Evolutionary conservation across 2,329 filamentous ascomycete genomes (phyloP), one percentile per base, ranked within the genome.

Genomic region (Calcarisporium arbuscula): DNA sequence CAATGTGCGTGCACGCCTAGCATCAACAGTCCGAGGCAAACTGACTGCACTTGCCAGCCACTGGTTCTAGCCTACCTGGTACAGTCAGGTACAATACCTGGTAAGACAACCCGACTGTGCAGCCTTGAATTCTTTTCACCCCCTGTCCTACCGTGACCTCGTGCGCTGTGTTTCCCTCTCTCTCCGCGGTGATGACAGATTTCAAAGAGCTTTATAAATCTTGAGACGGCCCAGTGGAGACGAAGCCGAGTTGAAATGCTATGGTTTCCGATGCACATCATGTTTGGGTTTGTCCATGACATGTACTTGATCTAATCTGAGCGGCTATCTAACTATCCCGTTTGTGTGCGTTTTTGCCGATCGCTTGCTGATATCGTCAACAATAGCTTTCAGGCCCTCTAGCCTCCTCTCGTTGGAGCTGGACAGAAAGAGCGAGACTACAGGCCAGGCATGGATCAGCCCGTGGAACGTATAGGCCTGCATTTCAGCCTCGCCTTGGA

Each of bases 381-480:
- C 54, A 39, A 62, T 54, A 48, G 59, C 52, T 44, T 58, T 59
- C 42, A 82, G 51, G 4, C 77, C 75, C 41, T 66, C 65, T 35
- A 73, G 53, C 36, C 77, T 67, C 49, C 67, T 60, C 21, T 67
- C 59, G n/a, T 54, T 51, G 18, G 64, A 64, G 30, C 58, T 62
- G 28, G 71, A 68, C 19, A 79, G 53, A 48, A 77, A 76, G n/a
- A 77, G 49, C 30, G 68, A 68, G 8, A 81, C 82, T 15, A 94
- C 80, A 0, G 85, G 85, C 87, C 86, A 94, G 9, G 81, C 85
- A 57, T 94, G 86, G 38, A 92, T 80, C 4, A 77, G 80, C 11
- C 75, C 80, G 19, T 67, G 60, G 45, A 85, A 77, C 49, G 77
- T 74, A 47, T 74, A 65, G 36, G 67, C 68, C 35, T 68, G 64